Base-by-base conservation (phyloP, 352 stramenopile genomes). In the Phytophthora agathidicida region DNA sequence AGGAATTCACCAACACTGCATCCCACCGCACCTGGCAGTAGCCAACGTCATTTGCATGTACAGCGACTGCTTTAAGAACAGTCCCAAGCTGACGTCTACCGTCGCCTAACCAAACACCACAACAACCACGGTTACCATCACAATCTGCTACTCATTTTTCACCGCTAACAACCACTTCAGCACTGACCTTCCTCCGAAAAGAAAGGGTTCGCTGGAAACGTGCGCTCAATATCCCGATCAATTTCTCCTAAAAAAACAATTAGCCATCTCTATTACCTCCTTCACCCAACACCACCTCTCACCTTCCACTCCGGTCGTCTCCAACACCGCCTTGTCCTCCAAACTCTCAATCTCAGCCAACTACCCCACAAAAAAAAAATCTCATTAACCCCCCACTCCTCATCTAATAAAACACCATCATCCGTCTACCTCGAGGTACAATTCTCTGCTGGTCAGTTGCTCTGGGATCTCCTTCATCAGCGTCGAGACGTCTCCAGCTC, bases 21-120 rank as follows among this genome's bases (percentile, higher is more conserved):
- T 26, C 19, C 16, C 13, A 37, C 38, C 28, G 11, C 49, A 89
- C 83, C 77, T 95, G 86, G 20, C 83, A 93, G 32, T 95, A 95
- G 0, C 78, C 83, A 36, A 93, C 65, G 24, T 91, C 80, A 33
- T 69, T 60, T 11, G 63, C 65, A 39, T 88, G 64, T 14, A 75
- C 10, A 4, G 79, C 66, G 4, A 89, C 50, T 2, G 78, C 83
- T 43, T 93, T 95, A 17, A 95, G 75, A 2, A 92, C 73, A 55
- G 93, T 95, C 1, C 65, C 66, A 14, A 95, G 73, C 51, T 86
- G 55, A 3, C 74, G 66, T 32, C 67, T 72, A 2, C 86, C 86
- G 16, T 84, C 70, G n/a, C 62, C 75, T 88, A 42, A 7, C 1
- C 35, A 27, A 31, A 4, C 27, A 46, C 49, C 23, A 68, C 19